Evolutionary conservation across 306 rosid species (phyloP).

Genomic region (Fragaria iinumae): DNA sequence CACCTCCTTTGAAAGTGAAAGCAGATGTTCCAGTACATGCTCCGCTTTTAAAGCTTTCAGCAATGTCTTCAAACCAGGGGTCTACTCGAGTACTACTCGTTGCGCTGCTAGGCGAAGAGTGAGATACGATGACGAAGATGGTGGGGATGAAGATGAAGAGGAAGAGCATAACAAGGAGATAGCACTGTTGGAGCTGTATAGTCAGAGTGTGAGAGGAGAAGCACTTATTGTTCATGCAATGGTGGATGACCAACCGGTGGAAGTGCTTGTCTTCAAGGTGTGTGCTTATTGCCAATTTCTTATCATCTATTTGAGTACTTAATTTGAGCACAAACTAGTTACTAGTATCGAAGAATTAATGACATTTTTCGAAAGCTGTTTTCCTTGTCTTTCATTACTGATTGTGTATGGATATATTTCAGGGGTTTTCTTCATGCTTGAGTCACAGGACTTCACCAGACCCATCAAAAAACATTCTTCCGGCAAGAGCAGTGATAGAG

Average conservation of each 20-base stretch:
- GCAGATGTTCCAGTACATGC: background rate
- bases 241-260: constrained; percentile 55
- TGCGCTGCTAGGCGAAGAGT: constrained; percentile 59
- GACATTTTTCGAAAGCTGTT: background rate
- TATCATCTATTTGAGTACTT: too few species aligned
- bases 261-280: constrained; percentile 88
- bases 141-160: constrained; percentile 39
- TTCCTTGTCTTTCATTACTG: background rate
- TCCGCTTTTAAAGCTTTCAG: constrained; percentile 13
- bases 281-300: background rate
- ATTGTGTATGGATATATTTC: constrained; percentile 19
- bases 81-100: background rate
- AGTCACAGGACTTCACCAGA: constrained; percentile 68
- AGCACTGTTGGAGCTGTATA: constrained; percentile 58
- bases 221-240: constrained; percentile 69
- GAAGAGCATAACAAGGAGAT: constrained; percentile 67
- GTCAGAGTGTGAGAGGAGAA: constrained; percentile 60
- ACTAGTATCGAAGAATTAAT: background rate
- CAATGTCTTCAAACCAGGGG: constrained; percentile 15
- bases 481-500: constrained; percentile 64
- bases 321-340: background rate
- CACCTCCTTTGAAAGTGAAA: background rate
- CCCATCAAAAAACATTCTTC: constrained; percentile 73
- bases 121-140: constrained; percentile 45
- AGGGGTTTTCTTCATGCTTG: constrained; percentile 88